Evolutionary conservation across 2,329 filamentous ascomycete species (phyloP), one percentile per base, ranked within the genome.

Genomic region (Cladosporium cucumerinum): DNA sequence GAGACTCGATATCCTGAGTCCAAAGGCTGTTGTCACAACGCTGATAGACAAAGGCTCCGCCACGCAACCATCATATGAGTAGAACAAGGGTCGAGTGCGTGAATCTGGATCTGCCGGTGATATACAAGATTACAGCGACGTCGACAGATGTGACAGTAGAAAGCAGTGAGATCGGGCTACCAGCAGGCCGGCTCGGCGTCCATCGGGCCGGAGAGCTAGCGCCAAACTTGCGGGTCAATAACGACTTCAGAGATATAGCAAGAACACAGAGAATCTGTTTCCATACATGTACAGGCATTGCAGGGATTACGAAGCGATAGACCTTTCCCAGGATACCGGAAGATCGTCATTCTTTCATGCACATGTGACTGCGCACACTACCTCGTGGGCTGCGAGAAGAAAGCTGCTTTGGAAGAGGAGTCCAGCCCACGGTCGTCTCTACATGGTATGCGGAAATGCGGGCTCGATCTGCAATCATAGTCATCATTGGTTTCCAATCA

Each of bases 171-270:
- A 23, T 26, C 43, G 48, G 21, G 30, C 32, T 26, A 21, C 43
- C 59, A 32, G 28, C 21, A 4, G 16, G 16, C 23, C 30, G 58
- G 26, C 18, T 32, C 14, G 23, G 26, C 39, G 26, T 21, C 18
- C 11, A 16, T 18, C 57, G 46, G 48, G 21, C 28, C 48, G 59
- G 26, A 25, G 30, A 5, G 30, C 48, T 49, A 32, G 46, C 30
- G 21, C 36, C 46, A 30, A 34, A 32, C 25, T 30, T 28, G 7
- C 28, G 46, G 57, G 59, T 36, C 59, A 52, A 61, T 61, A 61
- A 14, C 18, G 48, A 51, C 43, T 32, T 32, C 32, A 28, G 58
- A 36, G 34, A 61, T 61, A 54, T 32, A 39, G 16, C 32, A 52
- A 34, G 21, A 61, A 18, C 21, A 39, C 14, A 26, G 16, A 23